phyloP scores from a whole-genome alignment of 2,329 filamentous ascomycete species.

The Aspergillus sp. region DNA sequence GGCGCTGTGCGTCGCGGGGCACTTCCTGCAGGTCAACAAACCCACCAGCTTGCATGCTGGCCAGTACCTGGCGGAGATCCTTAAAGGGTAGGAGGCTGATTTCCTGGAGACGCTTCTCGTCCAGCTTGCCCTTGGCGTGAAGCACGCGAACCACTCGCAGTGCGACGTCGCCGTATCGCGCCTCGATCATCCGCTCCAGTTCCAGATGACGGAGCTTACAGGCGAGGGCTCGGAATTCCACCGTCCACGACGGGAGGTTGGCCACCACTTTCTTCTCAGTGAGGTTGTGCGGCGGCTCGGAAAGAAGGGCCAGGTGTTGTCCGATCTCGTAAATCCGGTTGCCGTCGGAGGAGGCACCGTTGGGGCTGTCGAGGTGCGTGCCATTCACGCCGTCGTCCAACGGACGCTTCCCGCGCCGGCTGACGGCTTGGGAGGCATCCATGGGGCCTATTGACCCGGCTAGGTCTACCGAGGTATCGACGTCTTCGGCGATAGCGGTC shows the following conservation, averaged over 20 bases:
- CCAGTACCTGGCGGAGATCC: constrained; percentile 80
- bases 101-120: constrained; percentile 82
- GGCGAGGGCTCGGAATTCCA: constrained; percentile 75
- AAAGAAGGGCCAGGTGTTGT: constrained; percentile 50
- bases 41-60: constrained; percentile 79
- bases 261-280: constrained; percentile 34
- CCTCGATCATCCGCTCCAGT: constrained; percentile 76
- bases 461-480: constrained; percentile 38
- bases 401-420: constrained; percentile 30
- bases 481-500: constrained; percentile 33
- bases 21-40: constrained; percentile 92
- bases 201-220: constrained; percentile 70
- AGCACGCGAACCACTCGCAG: constrained; percentile 83
- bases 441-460: constrained; percentile 34
- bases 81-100: constrained; percentile 80
- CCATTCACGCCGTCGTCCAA: constrained; percentile 31
- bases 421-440: constrained; percentile 21
- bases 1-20: constrained; percentile 78
- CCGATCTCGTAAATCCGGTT: constrained; percentile 35
- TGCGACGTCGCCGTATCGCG: constrained; percentile 72
- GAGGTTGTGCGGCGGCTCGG: constrained; percentile 39
- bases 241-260: constrained; percentile 71
- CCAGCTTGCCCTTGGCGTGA: constrained; percentile 83
- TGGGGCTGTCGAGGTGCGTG: constrained; percentile 52
- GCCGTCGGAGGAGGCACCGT: constrained; percentile 17